Evolutionary conservation across 306 rosid genomes (phyloP), one percentile per base, ranked within the genome.

Genomic region (Senna siamea): DNA sequence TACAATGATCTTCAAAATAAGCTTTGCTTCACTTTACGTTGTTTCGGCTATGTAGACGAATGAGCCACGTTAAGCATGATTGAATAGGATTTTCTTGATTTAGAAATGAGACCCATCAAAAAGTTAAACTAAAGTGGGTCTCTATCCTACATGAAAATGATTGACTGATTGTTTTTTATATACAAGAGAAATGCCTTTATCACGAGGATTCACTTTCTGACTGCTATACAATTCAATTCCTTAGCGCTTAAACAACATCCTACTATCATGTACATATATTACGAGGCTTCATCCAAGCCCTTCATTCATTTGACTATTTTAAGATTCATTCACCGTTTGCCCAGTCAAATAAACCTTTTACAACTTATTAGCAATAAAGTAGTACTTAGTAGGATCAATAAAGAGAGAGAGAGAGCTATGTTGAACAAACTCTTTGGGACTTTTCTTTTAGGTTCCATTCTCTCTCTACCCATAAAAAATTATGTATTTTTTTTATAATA

Each of bases 211-310:
- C 62, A 54, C 77, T 76, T 76, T 79, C 70, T 18, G 20, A 53
- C 47, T 38, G 35, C 76, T 44, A 26, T 7, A 53, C 66, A 18
- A 37, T 80, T 80, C 66, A 18, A 37, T 80, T 80, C 70, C 87
- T 84, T 84, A 76, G 54, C 63, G 85, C 67, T 73, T 84, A 84
- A 84, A 73, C 85, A 84, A 73, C 85, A 73, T 76, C 81, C 78
- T 30, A 65, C 22, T 3, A 41, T 40, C 83, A 59, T 19, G 7
- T 20, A 4, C 35, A 4, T 7, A 72, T 72, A 66, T 41, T 53
- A 69, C 38, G 48, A 52, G 9, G 30, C 59, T 60, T 1, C 26
- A 69, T 69, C 43, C 14, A 66, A 62, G 63, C 74, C 87, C 65
- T 78, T 75, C 28, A 77, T 84, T 26, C 2, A 28, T 7, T 38